Evolutionary conservation across 352 stramenopile species (phyloP).

Genomic region (Halophytophthora batemanensis): DNA sequence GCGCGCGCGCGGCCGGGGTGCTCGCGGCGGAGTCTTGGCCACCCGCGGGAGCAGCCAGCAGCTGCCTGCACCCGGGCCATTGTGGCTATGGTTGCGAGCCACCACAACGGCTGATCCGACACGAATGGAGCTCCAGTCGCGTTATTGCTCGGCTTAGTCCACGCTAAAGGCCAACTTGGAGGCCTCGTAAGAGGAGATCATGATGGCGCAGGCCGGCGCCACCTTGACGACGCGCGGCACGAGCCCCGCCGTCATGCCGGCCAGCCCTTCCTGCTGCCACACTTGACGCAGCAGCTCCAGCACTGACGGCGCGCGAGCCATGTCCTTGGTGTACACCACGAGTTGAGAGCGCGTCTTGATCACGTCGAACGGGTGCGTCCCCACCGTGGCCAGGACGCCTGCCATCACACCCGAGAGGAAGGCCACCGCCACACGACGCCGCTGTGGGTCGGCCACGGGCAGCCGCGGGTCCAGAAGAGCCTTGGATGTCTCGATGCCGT

Average conservation of each 20-base stretch:
- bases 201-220: constrained; percentile 74
- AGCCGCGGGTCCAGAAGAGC: constrained; percentile 28
- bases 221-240: constrained; percentile 64
- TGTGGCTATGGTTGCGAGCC: no score
- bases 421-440: constrained; percentile 47
- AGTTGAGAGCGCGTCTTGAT: constrained; percentile 91
- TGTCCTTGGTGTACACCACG: constrained; percentile 39
- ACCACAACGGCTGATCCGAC: no score
- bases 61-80: no score
- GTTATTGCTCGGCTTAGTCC: constrained; percentile 10
- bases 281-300: constrained; percentile 46
- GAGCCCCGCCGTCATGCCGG: constrained; percentile 47
- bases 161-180: constrained; percentile 55
- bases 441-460: constrained; percentile 21
- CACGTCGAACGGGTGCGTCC: constrained; percentile 95
- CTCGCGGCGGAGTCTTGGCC: no score
- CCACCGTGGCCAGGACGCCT: constrained; percentile 81
- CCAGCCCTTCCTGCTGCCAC: constrained; percentile 37
- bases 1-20: no score
- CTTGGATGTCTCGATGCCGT: constrained; percentile 87
- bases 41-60: no score
- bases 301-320: constrained; percentile 23
- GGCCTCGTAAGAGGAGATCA: constrained; percentile 75
- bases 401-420: constrained; percentile 83
- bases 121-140: no score